Conservation (phyloP, 208 protist genomes). For the Leishmania guyanensis region DNA sequence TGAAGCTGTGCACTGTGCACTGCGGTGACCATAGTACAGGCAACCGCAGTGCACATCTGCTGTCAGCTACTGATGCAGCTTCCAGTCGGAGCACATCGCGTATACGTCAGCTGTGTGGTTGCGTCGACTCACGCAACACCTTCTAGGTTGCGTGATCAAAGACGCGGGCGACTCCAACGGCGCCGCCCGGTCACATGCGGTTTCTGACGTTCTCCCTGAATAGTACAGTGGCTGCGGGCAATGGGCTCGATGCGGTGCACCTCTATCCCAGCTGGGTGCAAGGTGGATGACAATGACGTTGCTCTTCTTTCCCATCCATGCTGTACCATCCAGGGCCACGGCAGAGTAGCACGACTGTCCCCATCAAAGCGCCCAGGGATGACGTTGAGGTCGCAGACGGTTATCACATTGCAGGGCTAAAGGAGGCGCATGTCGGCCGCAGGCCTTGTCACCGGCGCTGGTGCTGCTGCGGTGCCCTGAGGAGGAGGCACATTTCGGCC, state of each 20-base stretch:
- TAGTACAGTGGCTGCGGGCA: slow-evolving; percentile 24
- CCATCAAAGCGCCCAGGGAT: slow-evolving; percentile 45
- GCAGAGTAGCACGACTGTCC: slow-evolving; percentile 61
- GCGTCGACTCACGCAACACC: slow-evolving; percentile 45
- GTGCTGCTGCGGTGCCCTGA: background rate
- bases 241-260: slow-evolving; percentile 33
- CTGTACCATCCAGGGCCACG: slow-evolving; percentile 46
- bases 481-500: background rate
- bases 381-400: slow-evolving; percentile 31
- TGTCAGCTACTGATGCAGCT: slow-evolving; percentile 71
- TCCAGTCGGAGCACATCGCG: slow-evolving; percentile 60
- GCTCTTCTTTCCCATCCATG: slow-evolving; percentile 70
- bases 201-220: slow-evolving; percentile 32
- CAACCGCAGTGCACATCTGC: slow-evolving; percentile 55
- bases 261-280: slow-evolving; percentile 40
- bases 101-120: slow-evolving; percentile 64
- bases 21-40: slow-evolving; percentile 64
- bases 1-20: slow-evolving; percentile 56
- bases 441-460: background rate
- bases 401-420: background rate
- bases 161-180: slow-evolving; percentile 25
- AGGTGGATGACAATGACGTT: slow-evolving; percentile 53
- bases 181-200: slow-evolving; percentile 50
- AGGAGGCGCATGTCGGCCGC: slow-evolving; percentile 9
- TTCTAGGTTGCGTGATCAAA: slow-evolving; percentile 34